Base-by-base conservation (phyloP, 106 monocot genomes). In the Narthecium ossifragum region DNA sequence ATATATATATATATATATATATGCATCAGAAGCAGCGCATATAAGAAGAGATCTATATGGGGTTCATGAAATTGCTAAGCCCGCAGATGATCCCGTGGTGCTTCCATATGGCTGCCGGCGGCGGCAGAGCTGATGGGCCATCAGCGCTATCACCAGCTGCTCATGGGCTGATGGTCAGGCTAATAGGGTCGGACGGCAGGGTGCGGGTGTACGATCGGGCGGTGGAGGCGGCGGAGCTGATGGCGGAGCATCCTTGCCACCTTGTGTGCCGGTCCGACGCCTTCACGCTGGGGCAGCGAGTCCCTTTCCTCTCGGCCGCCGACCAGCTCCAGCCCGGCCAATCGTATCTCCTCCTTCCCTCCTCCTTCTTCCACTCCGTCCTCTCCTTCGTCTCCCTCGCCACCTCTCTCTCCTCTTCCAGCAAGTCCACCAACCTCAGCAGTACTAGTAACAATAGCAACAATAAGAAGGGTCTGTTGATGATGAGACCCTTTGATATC, bases 321-420 rank as follows among this genome's bases (percentile, higher is more conserved):
- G 92, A 92, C 20, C 31, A 51, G 27, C 84, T 92, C 36, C 71
- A 75, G 33, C 78, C 63, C 8, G 92, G 92, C 17, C 74, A 84
- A 30, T 65, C 62, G 49, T 92, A 92, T 70, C 80, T 92, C 73
- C 72, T 92, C 60, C 76, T 92, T 28, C 92, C 92, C 3, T 10
- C 70, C 29, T 78, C 83, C 46, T 74, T 88, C 75, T 88, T 92
- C 75, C 83, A 78, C 27, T 84, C 92, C 37, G 75, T 70, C 33
- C 92, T 92, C 68, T 87, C 92, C 66, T 88, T 92, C 71, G 66
- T 80, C 59, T n/a, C n/a, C n/a, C n/a, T n/a, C n/a, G n/a, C n/a
- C n/a, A n/a, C n/a, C n/a, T n/a, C n/a, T n/a, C n/a, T n/a, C n/a
- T n/a, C n/a, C n/a, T n/a, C n/a, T n/a, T n/a, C n/a, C n/a, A n/a